Conservation (phyloP, 345 rosid species). For the Euclidium syriacum region DNA sequence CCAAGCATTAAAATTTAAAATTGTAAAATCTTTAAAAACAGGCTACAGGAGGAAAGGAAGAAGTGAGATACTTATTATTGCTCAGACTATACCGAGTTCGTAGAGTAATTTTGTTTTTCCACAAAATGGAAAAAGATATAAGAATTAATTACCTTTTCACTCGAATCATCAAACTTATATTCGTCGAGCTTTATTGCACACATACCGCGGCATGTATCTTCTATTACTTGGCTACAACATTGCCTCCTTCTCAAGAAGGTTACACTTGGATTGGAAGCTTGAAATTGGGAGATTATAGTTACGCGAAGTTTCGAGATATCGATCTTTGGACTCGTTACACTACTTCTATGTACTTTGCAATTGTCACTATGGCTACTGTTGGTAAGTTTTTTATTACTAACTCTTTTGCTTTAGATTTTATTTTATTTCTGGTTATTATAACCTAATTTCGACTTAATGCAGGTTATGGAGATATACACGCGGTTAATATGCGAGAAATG, state of each 20-base stretch:
- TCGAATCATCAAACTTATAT: slow-evolving; percentile 78
- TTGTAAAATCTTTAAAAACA: slow-evolving; percentile 17
- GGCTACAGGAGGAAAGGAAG: slow-evolving; percentile 63
- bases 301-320: slow-evolving; percentile 57
- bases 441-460: background rate
- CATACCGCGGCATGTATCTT: slow-evolving; percentile 93
- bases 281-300: slow-evolving; percentile 66
- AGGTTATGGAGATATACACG: slow-evolving; percentile 95
- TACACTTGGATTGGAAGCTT: slow-evolving; percentile 92
- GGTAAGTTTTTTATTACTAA: slow-evolving; percentile 36
- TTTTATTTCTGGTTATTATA: background rate
- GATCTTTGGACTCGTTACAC: slow-evolving; percentile 70
- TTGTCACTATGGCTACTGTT: slow-evolving; percentile 91
- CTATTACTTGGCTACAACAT: slow-evolving; percentile 84
- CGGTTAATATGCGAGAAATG: slow-evolving; percentile 83
- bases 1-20: background rate
- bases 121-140: slow-evolving; percentile 77
- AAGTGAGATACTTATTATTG: slow-evolving; percentile 66
- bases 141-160: slow-evolving; percentile 77
- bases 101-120: slow-evolving; percentile 56
- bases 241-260: slow-evolving; percentile 69
- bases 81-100: slow-evolving; percentile 62
- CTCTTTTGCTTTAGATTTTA: background rate
- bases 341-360: slow-evolving; percentile 74
- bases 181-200: slow-evolving; percentile 80